phyloP scores from a whole-genome alignment of 1,139 yeast genomes.

The Sugiyamaella sp. region DNA sequence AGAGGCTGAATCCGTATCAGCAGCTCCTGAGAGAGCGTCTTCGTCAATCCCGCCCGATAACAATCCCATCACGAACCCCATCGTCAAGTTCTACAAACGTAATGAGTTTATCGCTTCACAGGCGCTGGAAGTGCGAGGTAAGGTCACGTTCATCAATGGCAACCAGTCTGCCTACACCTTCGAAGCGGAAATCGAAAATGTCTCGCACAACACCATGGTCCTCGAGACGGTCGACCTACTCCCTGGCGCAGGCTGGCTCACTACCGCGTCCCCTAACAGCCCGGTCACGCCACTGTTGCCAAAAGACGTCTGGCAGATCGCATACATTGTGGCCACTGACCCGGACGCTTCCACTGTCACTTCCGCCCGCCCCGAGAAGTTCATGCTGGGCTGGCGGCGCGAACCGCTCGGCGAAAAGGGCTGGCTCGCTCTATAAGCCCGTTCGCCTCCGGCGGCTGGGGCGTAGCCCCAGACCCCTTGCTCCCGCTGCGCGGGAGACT shows the following conservation, averaged over 20 bases:
- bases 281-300: slow-evolving; percentile 26
- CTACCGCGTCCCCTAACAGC: slow-evolving; percentile 25
- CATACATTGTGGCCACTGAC: slow-evolving; percentile 26
- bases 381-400: slow-evolving; percentile 43
- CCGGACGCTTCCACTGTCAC: slow-evolving; percentile 19
- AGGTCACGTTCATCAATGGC: slow-evolving; percentile 32
- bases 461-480: slow-evolving; percentile 7
- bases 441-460: slow-evolving; percentile 12
- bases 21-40: not conserved
- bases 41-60: slow-evolving; percentile 19
- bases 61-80: slow-evolving; percentile 20
- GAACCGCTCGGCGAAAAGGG: slow-evolving; percentile 45
- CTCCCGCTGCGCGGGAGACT: slow-evolving; percentile 2
- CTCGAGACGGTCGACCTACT: slow-evolving; percentile 39
- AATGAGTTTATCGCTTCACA: slow-evolving; percentile 36
- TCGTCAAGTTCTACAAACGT: slow-evolving; percentile 11
- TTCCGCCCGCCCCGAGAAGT: slow-evolving; percentile 30
- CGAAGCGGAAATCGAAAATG: slow-evolving; percentile 44
- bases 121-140: slow-evolving; percentile 13
- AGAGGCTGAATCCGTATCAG: too few species aligned
- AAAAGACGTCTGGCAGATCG: slow-evolving; percentile 29
- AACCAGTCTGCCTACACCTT: slow-evolving; percentile 31
- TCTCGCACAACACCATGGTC: slow-evolving; percentile 37
- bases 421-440: slow-evolving; percentile 34
- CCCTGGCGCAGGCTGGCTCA: slow-evolving; percentile 37